phyloP scores from a whole-genome alignment of 139 green algal genomes.

The Chlorella vulgaris region DNA sequence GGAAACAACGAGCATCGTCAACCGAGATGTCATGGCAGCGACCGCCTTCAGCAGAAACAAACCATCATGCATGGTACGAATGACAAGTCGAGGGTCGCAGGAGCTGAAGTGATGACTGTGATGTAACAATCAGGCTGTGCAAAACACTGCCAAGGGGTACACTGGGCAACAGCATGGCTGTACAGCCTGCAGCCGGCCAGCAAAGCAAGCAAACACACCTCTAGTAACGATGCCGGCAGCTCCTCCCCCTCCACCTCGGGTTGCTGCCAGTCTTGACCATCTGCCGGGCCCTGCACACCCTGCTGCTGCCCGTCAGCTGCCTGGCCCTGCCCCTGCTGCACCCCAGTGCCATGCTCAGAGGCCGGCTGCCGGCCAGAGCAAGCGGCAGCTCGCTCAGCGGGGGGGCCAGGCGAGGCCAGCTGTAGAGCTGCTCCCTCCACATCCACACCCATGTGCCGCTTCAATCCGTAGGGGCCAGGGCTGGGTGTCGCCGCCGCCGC shows the following conservation, averaged over 20 bases:
- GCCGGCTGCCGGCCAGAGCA: not conserved
- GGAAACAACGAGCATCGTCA: too few species aligned
- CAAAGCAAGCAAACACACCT: not conserved
- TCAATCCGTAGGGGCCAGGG: not conserved
- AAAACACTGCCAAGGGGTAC: not conserved
- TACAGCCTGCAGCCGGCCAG: not conserved
- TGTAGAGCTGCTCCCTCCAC: not conserved
- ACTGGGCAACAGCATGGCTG: not conserved
- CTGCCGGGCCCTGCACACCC: not conserved
- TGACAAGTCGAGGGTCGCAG: too few species aligned
- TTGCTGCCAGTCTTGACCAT: not conserved
- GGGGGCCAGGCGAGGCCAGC: not conserved
- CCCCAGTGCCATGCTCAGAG: not conserved
- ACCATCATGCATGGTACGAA: too few species aligned
- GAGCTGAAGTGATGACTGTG: too few species aligned
- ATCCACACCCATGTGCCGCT: not conserved
- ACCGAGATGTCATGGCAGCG: too few species aligned
- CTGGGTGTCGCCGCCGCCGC: slow-evolving; percentile 1
- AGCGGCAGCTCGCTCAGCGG: not conserved
- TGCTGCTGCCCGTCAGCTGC: not conserved
- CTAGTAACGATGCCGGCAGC: slow-evolving; percentile 10
- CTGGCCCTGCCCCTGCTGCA: not conserved
- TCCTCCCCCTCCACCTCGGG: slow-evolving; percentile 2
- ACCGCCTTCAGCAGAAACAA: too few species aligned
- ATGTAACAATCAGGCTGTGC: too few species aligned